These are phyloP conservation scores for Eucalyptus sp. DNA, from an alignment of 345 rosid genomes.

Conservation along the genomic window DNA sequence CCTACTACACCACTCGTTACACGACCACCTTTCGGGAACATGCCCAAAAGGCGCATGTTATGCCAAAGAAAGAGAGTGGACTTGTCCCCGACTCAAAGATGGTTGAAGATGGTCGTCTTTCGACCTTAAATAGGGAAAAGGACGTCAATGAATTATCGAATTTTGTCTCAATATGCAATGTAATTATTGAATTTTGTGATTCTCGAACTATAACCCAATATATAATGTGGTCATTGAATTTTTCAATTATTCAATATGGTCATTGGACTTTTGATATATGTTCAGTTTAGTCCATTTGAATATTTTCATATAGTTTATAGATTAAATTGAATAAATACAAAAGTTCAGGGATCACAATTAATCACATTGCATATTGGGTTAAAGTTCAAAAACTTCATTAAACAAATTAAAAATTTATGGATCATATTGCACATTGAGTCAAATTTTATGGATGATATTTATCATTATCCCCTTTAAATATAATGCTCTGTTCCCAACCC, in stretches of 20 bases:
- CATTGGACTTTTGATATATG: accelerated
- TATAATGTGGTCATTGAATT: accelerated
- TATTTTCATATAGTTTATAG: accelerated
- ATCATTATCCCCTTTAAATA: accelerated
- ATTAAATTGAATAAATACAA: accelerated
- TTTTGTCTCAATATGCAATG: accelerated
- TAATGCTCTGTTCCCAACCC: accelerated
- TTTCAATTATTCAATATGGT: accelerated
- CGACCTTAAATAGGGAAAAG: background rate
- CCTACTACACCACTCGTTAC: background rate
- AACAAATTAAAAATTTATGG: no score
- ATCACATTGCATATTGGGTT: accelerated
- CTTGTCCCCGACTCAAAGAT: background rate
- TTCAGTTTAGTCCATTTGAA: accelerated
- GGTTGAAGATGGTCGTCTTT: background rate
- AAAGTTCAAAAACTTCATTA: accelerated
- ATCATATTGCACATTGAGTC: no score
- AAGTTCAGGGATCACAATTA: no score
- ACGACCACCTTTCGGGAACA: background rate
- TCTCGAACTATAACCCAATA: accelerated
- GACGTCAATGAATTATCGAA: accelerated
- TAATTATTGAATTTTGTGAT: no score
- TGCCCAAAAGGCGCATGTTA: background rate
- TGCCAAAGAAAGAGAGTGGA: background rate
- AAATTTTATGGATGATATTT: no score